Conservation (phyloP, 139 green algal species). For the Diplosphaera chodatii region DNA sequence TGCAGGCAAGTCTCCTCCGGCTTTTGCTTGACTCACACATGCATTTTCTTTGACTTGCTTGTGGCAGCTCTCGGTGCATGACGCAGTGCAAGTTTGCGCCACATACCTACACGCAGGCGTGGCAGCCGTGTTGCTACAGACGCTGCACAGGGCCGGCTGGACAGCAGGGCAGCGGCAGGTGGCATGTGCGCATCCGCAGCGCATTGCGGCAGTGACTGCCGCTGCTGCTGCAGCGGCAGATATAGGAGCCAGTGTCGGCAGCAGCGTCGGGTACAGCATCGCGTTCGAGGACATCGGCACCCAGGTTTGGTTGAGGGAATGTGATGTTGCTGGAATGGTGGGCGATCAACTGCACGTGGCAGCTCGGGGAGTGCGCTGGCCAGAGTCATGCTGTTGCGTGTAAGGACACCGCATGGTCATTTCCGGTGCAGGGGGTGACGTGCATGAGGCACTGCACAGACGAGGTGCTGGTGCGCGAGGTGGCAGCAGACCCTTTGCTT, state of each 20-base stretch:
- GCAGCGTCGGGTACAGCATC: background rate
- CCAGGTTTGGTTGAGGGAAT: constrained; percentile 16
- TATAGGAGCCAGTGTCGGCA: background rate
- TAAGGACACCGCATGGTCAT: background rate
- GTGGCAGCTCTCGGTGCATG: no score
- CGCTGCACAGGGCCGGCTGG: constrained; percentile 41
- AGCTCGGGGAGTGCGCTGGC: no score
- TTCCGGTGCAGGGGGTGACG: constrained; percentile 51
- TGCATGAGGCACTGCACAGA: constrained; percentile 79
- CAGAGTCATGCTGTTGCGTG: background rate
- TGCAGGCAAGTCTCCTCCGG: background rate
- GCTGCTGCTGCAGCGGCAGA: background rate
- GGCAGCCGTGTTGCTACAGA: constrained; percentile 65
- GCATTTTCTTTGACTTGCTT: no score
- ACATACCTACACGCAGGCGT: constrained; percentile 25
- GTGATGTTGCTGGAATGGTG: no score
- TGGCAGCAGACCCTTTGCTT: constrained; percentile 77
- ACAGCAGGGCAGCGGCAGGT: constrained; percentile 6
- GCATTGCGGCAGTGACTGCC: background rate
- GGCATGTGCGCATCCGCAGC: background rate
- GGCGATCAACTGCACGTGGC: no score
- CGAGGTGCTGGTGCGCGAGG: constrained; percentile 78
- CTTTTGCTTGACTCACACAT: background rate
- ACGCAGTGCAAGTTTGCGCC: no score
- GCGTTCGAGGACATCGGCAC: constrained; percentile 17